A percentile compares a stretch with the other conserved stretches of the same genome.
phyloP scores from a whole-genome alignment of 257 asterid species.

The Craterostigma plantagineum region DNA sequence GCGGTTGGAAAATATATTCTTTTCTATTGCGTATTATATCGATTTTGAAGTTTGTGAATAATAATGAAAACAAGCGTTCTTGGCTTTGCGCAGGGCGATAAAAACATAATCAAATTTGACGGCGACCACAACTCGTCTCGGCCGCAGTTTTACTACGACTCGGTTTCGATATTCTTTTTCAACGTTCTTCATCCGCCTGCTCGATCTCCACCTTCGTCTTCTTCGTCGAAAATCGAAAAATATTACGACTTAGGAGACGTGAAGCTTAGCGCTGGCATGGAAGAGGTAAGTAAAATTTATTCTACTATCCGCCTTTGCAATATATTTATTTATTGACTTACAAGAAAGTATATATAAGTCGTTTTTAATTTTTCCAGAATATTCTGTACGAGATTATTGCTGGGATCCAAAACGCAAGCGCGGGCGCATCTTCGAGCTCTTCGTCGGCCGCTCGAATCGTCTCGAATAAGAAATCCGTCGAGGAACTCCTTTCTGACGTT shows the following conservation, averaged over 20 bases:
- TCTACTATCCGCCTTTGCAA: neutral
- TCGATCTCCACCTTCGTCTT: conserved; percentile 33
- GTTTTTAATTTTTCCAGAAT: conserved; percentile 25
- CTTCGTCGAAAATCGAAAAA: conserved; percentile 39
- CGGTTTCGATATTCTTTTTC: conserved; percentile 76
- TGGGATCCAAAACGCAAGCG: conserved; percentile 52
- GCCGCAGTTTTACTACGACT: conserved; percentile 82
- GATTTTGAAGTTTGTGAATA: conserved; percentile 4
- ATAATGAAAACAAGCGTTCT: conserved; percentile 9
- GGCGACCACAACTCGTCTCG: conserved; percentile 98
- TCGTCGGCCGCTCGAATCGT: conserved; percentile 55
- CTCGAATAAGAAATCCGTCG: conserved; percentile 43
- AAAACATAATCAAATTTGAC: conserved; percentile 77
- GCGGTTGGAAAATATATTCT: conserved; percentile 24
- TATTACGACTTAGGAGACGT: conserved; percentile 58
- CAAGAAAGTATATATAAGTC: neutral
- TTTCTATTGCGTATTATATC: conserved; percentile 2
- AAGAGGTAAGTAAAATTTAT: conserved; percentile 66
- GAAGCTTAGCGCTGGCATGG: conserved; percentile 36
- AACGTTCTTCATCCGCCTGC: conserved; percentile 85
- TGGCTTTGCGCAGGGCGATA: conserved; percentile 67
- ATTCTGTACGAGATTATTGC: conserved; percentile 66
- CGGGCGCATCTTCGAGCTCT: conserved; percentile 51
- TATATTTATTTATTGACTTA: neutral
- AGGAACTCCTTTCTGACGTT: conserved; percentile 55